Evolutionary conservation across 2,329 filamentous ascomycete genomes (phyloP).

Genomic region (Arthrobotrys iridis): DNA sequence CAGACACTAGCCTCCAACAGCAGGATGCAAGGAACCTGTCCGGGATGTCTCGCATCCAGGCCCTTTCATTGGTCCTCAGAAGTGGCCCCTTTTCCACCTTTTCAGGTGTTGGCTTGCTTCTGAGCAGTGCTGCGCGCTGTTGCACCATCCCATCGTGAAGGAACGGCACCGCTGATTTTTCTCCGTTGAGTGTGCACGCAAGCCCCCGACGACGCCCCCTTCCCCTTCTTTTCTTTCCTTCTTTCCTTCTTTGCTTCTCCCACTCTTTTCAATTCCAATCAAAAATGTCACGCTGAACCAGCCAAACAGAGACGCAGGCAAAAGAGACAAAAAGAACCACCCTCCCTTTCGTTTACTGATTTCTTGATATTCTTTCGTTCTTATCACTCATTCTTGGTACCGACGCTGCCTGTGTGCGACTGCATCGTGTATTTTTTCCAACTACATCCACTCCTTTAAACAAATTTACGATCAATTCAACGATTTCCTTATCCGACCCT

Average conservation of each 20-base stretch:
- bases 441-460: conserved; percentile 42
- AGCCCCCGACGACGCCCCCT: conserved; percentile 10
- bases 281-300: conserved; percentile 55
- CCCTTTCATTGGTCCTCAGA: conserved; percentile 29
- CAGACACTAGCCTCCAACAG: conserved; percentile 28
- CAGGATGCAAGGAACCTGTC: conserved; percentile 42
- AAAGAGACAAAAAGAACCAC: conserved; percentile 44
- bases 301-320: conserved; percentile 3
- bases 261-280: conserved; percentile 52
- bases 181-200: conserved; percentile 14
- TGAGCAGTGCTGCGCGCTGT: conserved; percentile 1
- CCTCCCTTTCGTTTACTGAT: conserved; percentile 37
- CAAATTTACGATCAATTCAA: conserved; percentile 10
- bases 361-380: conserved; percentile 26
- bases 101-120: conserved; percentile 18
- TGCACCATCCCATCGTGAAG: conserved; percentile 18
- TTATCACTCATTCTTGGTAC: conserved; percentile 35
- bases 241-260: conserved; percentile 32
- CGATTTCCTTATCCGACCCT: conserved; percentile 2
- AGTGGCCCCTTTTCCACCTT: conserved; percentile 24
- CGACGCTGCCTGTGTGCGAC: conserved; percentile 1
- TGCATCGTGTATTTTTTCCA: conserved; percentile 28
- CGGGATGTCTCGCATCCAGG: conserved; percentile 29
- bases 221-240: conserved; percentile 39
- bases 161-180: conserved; percentile 8